Evolutionary conservation across 177 flowering plant species (phyloP).

Genomic region (Vitis hybrid): DNA sequence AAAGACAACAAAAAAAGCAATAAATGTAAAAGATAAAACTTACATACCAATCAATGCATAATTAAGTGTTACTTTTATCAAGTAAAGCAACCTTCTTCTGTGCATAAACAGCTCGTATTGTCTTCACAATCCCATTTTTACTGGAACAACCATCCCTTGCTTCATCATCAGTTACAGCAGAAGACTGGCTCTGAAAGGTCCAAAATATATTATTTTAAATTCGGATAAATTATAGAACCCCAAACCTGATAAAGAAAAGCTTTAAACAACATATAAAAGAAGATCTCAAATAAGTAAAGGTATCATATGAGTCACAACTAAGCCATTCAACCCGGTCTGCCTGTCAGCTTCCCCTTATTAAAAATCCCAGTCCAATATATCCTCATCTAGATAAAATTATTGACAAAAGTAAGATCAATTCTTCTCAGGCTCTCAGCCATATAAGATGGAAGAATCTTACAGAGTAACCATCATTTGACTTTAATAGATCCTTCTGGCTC

Average conservation of each 20-base stretch:
- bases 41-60: background rate
- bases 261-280: background rate
- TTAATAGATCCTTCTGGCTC: conserved; percentile 65
- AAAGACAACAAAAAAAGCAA: conserved; percentile 11
- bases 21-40: conserved; percentile 3
- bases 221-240: background rate
- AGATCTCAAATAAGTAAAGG: too few relatives aligned
- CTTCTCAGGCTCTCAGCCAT: background rate
- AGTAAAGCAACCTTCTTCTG: conserved; percentile 55
- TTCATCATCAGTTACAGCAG: conserved; percentile 93
- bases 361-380: background rate
- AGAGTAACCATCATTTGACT: conserved; percentile 63
- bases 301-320: background rate
- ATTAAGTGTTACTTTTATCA: conserved; percentile 1
- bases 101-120: conserved; percentile 65
- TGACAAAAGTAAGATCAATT: background rate
- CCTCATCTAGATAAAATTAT: background rate
- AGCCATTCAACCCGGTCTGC: background rate
- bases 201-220: conserved; percentile 5
- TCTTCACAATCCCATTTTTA: conserved; percentile 57
- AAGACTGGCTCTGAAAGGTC: conserved; percentile 76
- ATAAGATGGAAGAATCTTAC: conserved; percentile 38
- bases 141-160: conserved; percentile 37
- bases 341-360: background rate
- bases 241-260: background rate